phyloP scores from a whole-genome alignment of 2,329 filamentous ascomycete genomes.

The Magnaporthiopsis incrustans region DNA sequence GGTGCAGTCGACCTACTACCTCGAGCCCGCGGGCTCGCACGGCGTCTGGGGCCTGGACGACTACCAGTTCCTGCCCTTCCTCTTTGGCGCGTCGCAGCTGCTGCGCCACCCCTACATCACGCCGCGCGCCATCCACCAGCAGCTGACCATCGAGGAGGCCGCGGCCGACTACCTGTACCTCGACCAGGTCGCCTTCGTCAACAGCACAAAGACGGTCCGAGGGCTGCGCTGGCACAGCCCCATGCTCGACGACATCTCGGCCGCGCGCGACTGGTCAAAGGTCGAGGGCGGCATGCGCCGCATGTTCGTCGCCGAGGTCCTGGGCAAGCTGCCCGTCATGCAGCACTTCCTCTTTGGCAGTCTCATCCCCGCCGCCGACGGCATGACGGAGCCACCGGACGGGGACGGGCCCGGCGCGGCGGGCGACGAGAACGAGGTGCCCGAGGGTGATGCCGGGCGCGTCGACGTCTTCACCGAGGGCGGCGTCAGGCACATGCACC shows the following conservation, averaged over 20 bases:
- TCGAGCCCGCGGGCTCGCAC: constrained; percentile 93
- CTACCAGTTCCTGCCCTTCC: constrained; percentile 92
- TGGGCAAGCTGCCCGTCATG: constrained; percentile 94
- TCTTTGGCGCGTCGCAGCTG: constrained; percentile 88
- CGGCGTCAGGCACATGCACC: constrained; percentile 63
- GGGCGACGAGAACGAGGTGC: constrained; percentile 38
- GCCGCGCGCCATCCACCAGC: constrained; percentile 76
- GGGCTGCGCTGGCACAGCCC: constrained; percentile 93
- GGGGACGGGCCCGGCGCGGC: constrained; percentile 30
- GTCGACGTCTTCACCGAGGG: constrained; percentile 55
- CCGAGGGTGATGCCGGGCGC: constrained; percentile 43
- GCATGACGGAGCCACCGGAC: constrained; percentile 59
- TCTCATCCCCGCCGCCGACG: constrained; percentile 69
- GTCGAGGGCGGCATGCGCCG: constrained; percentile 91
- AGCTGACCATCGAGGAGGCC: constrained; percentile 80
- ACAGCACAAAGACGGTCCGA: constrained; percentile 92
- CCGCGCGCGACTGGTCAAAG: constrained; percentile 83
- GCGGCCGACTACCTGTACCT: constrained; percentile 80
- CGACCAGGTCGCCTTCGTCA: constrained; percentile 87
- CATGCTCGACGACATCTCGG: constrained; percentile 96
- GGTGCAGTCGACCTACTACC: constrained; percentile 87
- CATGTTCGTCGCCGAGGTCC: constrained; percentile 91
- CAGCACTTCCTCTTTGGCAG: constrained; percentile 95
- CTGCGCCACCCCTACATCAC: constrained; percentile 76
- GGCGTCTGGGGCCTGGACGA: constrained; percentile 98